Evolutionary conservation across 192 early-diverging fungal genomes (phyloP).

Genomic region (Backusella circina): DNA sequence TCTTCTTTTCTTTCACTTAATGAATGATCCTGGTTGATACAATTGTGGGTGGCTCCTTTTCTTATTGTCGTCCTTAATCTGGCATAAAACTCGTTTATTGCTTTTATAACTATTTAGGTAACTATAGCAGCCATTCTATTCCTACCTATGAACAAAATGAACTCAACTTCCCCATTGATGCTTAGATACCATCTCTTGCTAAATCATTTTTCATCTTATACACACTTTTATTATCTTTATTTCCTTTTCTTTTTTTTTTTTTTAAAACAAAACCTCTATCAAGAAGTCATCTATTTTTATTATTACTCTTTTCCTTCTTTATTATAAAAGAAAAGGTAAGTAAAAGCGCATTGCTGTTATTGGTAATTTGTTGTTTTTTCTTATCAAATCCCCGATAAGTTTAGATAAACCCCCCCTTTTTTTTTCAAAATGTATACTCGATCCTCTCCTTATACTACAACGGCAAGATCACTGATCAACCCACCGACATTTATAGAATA

Average conservation of each 20-base stretch:
- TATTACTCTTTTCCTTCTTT: background rate
- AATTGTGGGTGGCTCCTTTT: background rate
- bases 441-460: conserved; percentile 1
- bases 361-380: background rate
- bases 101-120: background rate
- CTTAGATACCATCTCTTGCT: background rate
- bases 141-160: background rate
- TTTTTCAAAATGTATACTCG: conserved; percentile 14
- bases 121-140: background rate
- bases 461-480: conserved; percentile 43
- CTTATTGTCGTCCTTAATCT: background rate
- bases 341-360: background rate
- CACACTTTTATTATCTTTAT: background rate
- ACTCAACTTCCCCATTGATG: background rate
- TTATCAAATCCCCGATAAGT: conserved; percentile 6
- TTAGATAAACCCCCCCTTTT: background rate
- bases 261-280: background rate
- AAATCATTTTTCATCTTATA: background rate
- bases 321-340: background rate
- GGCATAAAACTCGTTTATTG: background rate
- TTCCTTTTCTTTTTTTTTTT: background rate
- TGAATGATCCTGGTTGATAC: conserved; percentile 14
- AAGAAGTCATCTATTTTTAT: background rate
- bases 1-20: conserved; percentile 14
- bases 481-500: conserved; percentile 64